Base-by-base conservation (phyloP, 768 basidiomycete genomes). In the Russula lepida region DNA sequence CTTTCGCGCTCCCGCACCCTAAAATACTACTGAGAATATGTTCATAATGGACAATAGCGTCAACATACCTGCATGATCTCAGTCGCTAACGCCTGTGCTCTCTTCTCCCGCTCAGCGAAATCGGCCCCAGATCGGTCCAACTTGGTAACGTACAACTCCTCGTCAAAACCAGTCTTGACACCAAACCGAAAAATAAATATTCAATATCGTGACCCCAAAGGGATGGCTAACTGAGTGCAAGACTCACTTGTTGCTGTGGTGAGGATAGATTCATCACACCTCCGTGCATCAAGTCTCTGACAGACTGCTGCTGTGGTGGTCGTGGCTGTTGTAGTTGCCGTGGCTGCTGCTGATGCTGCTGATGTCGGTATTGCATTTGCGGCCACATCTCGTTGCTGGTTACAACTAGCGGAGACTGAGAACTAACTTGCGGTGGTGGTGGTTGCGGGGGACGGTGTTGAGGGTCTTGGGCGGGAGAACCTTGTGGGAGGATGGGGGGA, bases 91-190 rank as follows among this genome's bases (percentile, higher is more conserved):
- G 82, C 82, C 70, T 86, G 87, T 5, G 97, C 97, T 72, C 87
- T 84, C 64, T 84, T 81, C 73, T 98, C 95, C 63, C 84, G 81
- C 74, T 93, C 90, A 75, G 88, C 90, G 73, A 81, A 99, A 72
- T 95, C 94, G 23, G 87, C 81, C 7, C 84, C 88, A 56, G 75
- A 81, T 64, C 90, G 83, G 70, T 98, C 92, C 48, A 99, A 79
- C 74, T 85, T 92, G 19, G 95, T 98, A 12, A 95, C 98, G 72
- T 99, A 99, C 35, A 85, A 70, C 59, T 95, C 90, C 75, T 99
- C 97, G 69, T 95, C 88, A 73, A 92, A 99, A 67, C 83, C 83
- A 8, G 93, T 92, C 68, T 79, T 92, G 64, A 95, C 85, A 23
- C 97, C 97, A 70, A 97, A 98, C 58, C n/a, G n/a, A n/a, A n/a